Conservation (phyloP, 805 yeast species). For the Grigorovia yakushimaensis region DNA sequence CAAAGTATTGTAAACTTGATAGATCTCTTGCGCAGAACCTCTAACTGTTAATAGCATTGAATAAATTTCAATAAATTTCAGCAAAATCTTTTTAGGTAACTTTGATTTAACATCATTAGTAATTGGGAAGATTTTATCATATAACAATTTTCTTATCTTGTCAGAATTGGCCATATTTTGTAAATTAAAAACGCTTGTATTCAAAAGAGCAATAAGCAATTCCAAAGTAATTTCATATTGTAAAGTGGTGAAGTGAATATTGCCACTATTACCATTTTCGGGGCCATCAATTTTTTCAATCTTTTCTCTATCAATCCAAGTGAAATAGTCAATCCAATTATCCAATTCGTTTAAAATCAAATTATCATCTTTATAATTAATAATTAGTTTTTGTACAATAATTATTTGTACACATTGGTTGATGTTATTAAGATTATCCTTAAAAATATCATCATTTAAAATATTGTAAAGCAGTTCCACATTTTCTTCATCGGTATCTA, state of each 20-base stretch:
- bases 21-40: constrained; percentile 14
- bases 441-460: background rate
- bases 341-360: constrained; percentile 7
- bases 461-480: background rate
- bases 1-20: constrained; percentile 10
- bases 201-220: constrained; percentile 16
- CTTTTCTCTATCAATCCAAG: constrained; percentile 1
- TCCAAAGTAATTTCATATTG: constrained; percentile 7
- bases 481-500: background rate
- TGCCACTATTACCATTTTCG: background rate
- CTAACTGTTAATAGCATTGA: constrained; percentile 12
- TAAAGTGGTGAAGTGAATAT: too few relatives aligned
- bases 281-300: background rate
- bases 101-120: background rate
- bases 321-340: constrained; percentile 10
- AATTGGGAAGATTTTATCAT: background rate
- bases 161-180: constrained; percentile 9
- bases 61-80: constrained; percentile 12
- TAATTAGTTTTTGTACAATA: background rate
- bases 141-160: background rate
- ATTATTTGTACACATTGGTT: background rate
- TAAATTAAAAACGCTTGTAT: constrained; percentile 17
- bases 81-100: background rate
- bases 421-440: background rate
- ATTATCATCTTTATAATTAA: constrained; percentile 8